Conservation (phyloP, 2,329 filamentous ascomycete genomes). For the Paraconiothyrium sp. region DNA sequence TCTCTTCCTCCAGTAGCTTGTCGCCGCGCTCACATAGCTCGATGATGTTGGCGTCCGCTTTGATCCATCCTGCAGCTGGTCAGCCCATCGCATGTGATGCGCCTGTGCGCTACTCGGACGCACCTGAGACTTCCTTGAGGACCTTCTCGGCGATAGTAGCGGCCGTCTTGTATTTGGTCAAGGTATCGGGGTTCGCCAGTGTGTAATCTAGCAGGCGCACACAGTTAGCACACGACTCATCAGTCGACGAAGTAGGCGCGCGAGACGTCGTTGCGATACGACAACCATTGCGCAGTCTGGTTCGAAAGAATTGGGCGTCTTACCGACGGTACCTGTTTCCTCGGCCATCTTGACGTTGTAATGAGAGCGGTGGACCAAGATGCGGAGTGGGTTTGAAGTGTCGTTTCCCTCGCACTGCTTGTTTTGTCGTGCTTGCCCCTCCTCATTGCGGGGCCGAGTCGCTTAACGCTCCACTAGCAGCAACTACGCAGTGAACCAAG, state of each 20-base stretch:
- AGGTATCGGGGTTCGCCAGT: conserved; percentile 89
- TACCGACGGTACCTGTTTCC: conserved; percentile 40
- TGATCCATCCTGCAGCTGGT: conserved; percentile 66
- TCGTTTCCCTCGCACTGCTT: conserved; percentile 34
- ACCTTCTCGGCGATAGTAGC: conserved; percentile 96
- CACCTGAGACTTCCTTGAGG: conserved; percentile 80
- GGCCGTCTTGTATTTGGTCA: conserved; percentile 99
- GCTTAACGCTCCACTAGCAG: conserved; percentile 44
- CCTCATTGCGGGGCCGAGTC: conserved; percentile 43
- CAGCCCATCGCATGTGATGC: conserved; percentile 29
- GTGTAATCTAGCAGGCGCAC: conserved; percentile 73
- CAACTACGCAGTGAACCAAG: conserved; percentile 15
- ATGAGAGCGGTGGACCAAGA: conserved; percentile 29
- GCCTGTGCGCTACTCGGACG: conserved; percentile 26
- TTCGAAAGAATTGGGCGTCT: conserved; percentile 17
- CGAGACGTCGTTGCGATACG: not conserved
- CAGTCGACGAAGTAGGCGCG: conserved; percentile 20
- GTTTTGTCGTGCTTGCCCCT: conserved; percentile 41
- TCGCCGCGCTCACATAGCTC: conserved; percentile 96
- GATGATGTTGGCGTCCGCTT: conserved; percentile 90
- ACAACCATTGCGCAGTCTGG: not conserved
- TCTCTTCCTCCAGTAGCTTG: conserved; percentile 91
- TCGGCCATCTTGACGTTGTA: conserved; percentile 47
- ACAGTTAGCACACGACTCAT: conserved; percentile 38
- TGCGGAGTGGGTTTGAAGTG: conserved; percentile 34